Evolutionary conservation across 1,284 basidiomycete species (phyloP).

Genomic region (Phellopilus nigrolimitatus): DNA sequence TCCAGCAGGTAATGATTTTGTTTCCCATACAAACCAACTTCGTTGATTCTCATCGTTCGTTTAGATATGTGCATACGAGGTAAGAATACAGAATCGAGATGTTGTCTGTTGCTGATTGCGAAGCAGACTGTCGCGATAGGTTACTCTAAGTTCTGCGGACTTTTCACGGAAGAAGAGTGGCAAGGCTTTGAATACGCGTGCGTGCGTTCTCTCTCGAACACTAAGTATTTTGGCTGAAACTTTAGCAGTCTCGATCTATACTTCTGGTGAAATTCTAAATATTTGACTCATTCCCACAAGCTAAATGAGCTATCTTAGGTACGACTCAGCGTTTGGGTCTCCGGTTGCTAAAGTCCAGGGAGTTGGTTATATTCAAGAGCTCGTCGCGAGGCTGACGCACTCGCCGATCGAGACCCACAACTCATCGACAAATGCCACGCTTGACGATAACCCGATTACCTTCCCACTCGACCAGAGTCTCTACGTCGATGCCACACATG

Average conservation of each 20-base stretch:
- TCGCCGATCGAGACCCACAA: constrained; percentile 66
- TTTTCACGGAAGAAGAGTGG: constrained; percentile 90
- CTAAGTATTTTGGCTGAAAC: neutral
- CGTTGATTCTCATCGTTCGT: constrained; percentile 15
- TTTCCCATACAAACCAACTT: neutral
- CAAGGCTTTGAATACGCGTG: constrained; percentile 82
- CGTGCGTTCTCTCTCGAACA: constrained; percentile 24
- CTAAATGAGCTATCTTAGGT: constrained; percentile 43
- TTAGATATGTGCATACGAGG: constrained; percentile 78
- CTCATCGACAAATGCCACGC: constrained; percentile 75
- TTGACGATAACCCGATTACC: constrained; percentile 61
- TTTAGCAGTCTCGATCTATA: constrained; percentile 40
- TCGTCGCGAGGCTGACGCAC: constrained; percentile 74
- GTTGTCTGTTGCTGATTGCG: constrained; percentile 19
- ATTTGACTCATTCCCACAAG: neutral
- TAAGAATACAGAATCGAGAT: constrained; percentile 26
- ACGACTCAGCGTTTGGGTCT: constrained; percentile 76
- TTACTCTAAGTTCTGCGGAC: constrained; percentile 82
- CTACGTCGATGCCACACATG: constrained; percentile 85
- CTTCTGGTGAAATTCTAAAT: constrained; percentile 41
- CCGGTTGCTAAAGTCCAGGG: constrained; percentile 78
- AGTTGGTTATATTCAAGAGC: constrained; percentile 80
- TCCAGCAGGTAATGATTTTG: constrained; percentile 48
- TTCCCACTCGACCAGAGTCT: constrained; percentile 81
- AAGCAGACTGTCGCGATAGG: constrained; percentile 84